phyloP scores from a whole-genome alignment of 2,329 filamentous ascomycete species.

The Daldinia eschscholtzii region DNA sequence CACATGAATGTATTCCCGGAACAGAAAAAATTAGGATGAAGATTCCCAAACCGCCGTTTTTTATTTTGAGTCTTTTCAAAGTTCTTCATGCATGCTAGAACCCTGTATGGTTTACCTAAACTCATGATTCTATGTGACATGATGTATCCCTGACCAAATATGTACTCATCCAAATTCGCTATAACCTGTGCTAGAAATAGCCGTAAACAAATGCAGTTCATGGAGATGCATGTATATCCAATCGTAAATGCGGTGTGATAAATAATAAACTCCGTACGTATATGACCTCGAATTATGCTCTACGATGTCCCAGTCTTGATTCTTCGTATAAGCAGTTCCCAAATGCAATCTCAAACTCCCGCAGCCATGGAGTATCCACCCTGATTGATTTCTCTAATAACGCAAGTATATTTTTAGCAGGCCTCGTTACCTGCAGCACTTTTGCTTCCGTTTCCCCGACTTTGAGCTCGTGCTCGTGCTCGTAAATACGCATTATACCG shows the following conservation, averaged over 20 bases:
- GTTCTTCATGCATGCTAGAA: not conserved
- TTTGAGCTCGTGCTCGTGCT: not conserved
- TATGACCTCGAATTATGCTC: slow-evolving; percentile 37
- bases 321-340: slow-evolving; percentile 28
- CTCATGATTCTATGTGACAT: slow-evolving; percentile 35
- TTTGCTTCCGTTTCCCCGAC: not conserved
- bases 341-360: slow-evolving; percentile 39
- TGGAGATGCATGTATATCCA: slow-evolving; percentile 22
- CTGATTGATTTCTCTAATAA: slow-evolving; percentile 9
- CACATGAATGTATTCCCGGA: slow-evolving; percentile 49
- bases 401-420: not conserved
- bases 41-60: slow-evolving; percentile 45
- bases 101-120: slow-evolving; percentile 12
- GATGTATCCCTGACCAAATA: slow-evolving; percentile 14
- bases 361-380: slow-evolving; percentile 21
- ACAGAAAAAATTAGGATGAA: slow-evolving; percentile 48
- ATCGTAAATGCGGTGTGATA: slow-evolving; percentile 25
- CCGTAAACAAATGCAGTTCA: slow-evolving; percentile 19
- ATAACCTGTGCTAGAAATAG: slow-evolving; percentile 30
- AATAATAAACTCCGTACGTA: slow-evolving; percentile 31
- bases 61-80: not conserved
- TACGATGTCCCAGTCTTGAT: slow-evolving; percentile 27
- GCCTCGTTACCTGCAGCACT: not conserved
- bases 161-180: slow-evolving; percentile 32
- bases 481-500: slow-evolving; percentile 35